A percentile compares a stretch with the other conserved stretches of the same genome.
These are phyloP conservation scores for Exserohilum turcica DNA, from an alignment of 2,329 filamentous ascomycete genomes.

Conservation along the genomic window DNA sequence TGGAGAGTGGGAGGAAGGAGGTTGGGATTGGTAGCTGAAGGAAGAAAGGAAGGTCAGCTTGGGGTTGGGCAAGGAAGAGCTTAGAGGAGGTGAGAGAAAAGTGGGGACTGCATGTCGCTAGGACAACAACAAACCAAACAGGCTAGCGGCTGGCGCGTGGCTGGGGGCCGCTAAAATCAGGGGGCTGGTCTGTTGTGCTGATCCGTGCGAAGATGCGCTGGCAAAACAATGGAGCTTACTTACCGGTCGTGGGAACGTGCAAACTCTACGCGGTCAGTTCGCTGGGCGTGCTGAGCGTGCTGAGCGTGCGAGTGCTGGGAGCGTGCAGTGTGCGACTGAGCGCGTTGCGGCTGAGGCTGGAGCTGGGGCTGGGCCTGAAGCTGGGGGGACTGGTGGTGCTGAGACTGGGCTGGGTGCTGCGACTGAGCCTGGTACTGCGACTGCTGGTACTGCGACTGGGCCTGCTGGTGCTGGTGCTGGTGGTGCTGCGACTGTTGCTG, in stretches of 20 bases:
- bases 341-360: constrained; percentile 16
- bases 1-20: constrained; percentile 66
- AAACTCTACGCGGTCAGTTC: constrained; percentile 34
- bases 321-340: constrained; percentile 3
- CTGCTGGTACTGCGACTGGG: too few relatives aligned
- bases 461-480: constrained; percentile 10
- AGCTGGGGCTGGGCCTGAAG: neutral
- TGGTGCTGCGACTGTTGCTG: constrained; percentile 2
- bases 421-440: neutral
- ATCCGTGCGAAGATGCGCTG: constrained; percentile 37
- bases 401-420: neutral
- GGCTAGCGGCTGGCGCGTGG: constrained; percentile 40
- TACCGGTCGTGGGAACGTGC: constrained; percentile 37
- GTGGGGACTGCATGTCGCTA: constrained; percentile 47
- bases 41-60: constrained; percentile 46
- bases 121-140: constrained; percentile 48
- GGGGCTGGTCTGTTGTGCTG: constrained; percentile 39
- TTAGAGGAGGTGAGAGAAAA: constrained; percentile 44
- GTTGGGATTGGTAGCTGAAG: constrained; percentile 61
- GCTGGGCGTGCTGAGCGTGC: constrained; percentile 17
- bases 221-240: constrained; percentile 37
- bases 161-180: constrained; percentile 43
- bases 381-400: neutral
- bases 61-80: constrained; percentile 38
- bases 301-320: constrained; percentile 11